Conservation (phyloP, 768 basidiomycete genomes). For the Dendrothele bispora region DNA sequence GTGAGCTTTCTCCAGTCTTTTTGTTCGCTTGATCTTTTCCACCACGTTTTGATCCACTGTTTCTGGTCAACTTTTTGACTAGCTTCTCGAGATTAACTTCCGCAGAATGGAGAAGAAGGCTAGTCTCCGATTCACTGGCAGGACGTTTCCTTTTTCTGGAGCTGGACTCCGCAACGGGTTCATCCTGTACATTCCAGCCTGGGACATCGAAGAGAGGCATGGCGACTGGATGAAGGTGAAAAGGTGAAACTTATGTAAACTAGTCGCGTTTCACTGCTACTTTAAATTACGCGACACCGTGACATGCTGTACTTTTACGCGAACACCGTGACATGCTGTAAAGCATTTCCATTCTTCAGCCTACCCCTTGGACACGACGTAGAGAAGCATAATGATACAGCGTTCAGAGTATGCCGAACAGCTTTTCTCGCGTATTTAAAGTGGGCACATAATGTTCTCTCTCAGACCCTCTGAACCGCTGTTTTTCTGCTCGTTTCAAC, state of each 20-base stretch:
- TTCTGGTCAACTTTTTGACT: slow-evolving; percentile 43
- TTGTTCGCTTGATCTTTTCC: slow-evolving; percentile 18
- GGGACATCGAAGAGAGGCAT: slow-evolving; percentile 66
- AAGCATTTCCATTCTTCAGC: too few relatives aligned
- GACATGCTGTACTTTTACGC: too few relatives aligned
- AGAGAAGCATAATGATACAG: too few relatives aligned
- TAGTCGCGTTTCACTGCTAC: too few relatives aligned
- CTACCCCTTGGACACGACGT: too few relatives aligned
- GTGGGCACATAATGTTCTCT: too few relatives aligned
- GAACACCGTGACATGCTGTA: too few relatives aligned
- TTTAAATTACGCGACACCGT: too few relatives aligned
- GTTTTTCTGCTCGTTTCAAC: too few relatives aligned
- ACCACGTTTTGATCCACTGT: slow-evolving; percentile 12
- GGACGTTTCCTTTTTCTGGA: slow-evolving; percentile 60
- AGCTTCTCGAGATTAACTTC: slow-evolving; percentile 63
- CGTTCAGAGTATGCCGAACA: too few relatives aligned
- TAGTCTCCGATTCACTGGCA: slow-evolving; percentile 32
- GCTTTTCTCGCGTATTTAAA: too few relatives aligned
- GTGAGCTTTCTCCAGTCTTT: slow-evolving; percentile 18
- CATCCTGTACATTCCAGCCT: slow-evolving; percentile 60
- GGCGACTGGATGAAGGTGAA: not conserved
- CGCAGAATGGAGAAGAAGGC: slow-evolving; percentile 25
- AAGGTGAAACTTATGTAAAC: not conserved
- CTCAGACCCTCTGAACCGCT: too few relatives aligned
- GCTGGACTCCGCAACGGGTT: slow-evolving; percentile 34